phyloP scores from a whole-genome alignment of 2,329 filamentous ascomycete genomes.

The Beauveria rudraprayagi region DNA sequence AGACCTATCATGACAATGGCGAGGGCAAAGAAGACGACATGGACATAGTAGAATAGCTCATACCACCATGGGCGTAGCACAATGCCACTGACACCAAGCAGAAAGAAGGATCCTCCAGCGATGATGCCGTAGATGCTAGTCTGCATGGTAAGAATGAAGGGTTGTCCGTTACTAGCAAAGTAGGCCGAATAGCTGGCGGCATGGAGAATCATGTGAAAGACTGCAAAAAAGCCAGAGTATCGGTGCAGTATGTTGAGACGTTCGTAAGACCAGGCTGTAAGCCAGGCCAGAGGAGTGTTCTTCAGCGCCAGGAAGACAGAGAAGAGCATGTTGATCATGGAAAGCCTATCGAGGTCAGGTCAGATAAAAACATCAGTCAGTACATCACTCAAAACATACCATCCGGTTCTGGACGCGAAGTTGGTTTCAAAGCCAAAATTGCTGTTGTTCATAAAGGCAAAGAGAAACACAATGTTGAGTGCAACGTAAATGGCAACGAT shows the following conservation, averaged over 20 bases:
- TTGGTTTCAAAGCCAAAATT: conserved; percentile 24
- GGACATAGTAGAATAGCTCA: conserved; percentile 47
- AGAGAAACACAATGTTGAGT: conserved; percentile 26
- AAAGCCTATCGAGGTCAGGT: conserved; percentile 23
- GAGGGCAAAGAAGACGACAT: conserved; percentile 41
- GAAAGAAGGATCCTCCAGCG: conserved; percentile 37
- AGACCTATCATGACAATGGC: conserved; percentile 40
- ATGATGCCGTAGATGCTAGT: conserved; percentile 41
- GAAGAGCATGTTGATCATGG: conserved; percentile 39
- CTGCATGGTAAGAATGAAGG: conserved; percentile 25
- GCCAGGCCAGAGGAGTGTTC: conserved; percentile 47
- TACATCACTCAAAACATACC: conserved; percentile 20
- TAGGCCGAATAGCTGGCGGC: conserved; percentile 33
- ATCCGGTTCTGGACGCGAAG: conserved; percentile 30
- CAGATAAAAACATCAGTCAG: not conserved
- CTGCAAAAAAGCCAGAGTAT: conserved; percentile 41
- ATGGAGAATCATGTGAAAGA: conserved; percentile 39
- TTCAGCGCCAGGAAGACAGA: conserved; percentile 48
- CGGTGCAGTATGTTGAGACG: conserved; percentile 51
- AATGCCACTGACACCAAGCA: conserved; percentile 34
- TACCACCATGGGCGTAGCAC: conserved; percentile 41
- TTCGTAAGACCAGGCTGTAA: conserved; percentile 50
- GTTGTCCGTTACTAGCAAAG: conserved; percentile 26
- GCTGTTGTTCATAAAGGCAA: conserved; percentile 26
- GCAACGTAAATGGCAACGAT: conserved; percentile 23